Evolutionary conservation across 371 early-diverging fungal genomes (phyloP).

Genomic region (Vairimorpha apis): DNA sequence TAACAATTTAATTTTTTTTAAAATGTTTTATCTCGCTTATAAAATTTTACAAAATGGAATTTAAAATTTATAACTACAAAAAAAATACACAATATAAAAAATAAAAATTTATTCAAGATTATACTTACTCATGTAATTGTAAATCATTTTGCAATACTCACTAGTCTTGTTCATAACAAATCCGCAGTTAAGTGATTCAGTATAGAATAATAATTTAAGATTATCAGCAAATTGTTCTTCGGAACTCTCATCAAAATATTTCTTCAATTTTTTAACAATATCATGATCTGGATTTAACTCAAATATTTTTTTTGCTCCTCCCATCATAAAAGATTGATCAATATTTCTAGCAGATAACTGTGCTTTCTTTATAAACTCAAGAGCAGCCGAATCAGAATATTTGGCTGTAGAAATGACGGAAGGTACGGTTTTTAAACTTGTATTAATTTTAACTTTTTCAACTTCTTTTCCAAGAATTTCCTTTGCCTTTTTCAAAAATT

Average conservation of each 20-base stretch:
- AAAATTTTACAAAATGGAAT: too few relatives aligned
- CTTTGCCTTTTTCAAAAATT: constrained; percentile 69
- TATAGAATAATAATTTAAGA: constrained; percentile 17
- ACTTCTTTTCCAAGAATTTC: constrained; percentile 66
- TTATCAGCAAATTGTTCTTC: constrained; percentile 21
- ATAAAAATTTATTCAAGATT: not conserved
- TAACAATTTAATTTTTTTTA: too few relatives aligned
- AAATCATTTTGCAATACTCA: constrained; percentile 11
- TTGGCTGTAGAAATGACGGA: constrained; percentile 73
- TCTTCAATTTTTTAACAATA: constrained; percentile 43
- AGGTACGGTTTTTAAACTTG: constrained; percentile 80
- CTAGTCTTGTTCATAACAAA: constrained; percentile 25
- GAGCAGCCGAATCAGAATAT: constrained; percentile 71
- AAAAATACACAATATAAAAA: too few relatives aligned
- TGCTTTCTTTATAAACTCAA: constrained; percentile 85
- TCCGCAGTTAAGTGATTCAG: constrained; percentile 35
- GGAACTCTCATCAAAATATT: constrained; percentile 13
- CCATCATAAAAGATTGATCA: constrained; percentile 68
- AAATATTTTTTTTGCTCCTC: constrained; percentile 53
- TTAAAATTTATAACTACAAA: too few relatives aligned
- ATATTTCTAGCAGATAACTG: constrained; percentile 74
- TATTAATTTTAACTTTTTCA: constrained; percentile 74
- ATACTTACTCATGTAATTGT: not conserved
- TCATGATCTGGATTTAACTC: constrained; percentile 53
- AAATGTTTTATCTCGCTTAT: too few relatives aligned